Evolutionary conservation across 176 grass and related monocot genomes (phyloP), one percentile per base, ranked within the genome.

Genomic region (Miscanthus lutarioriparius): DNA sequence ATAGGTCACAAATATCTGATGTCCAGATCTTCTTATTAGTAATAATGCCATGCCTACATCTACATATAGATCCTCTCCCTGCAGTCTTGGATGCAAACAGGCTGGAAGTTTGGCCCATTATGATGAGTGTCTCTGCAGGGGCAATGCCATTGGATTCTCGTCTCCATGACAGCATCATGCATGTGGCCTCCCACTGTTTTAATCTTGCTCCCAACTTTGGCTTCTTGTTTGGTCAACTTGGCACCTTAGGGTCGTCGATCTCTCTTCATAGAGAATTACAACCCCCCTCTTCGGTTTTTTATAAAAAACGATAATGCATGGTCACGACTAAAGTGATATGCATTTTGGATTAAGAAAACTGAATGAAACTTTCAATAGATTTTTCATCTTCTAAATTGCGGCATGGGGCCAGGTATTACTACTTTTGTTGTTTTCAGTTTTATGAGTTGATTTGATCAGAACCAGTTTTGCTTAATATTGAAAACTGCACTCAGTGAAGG

Each of bases 141-240:
- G 15, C 83, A 83, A 48, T 56, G 87, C 44, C 90, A 89, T 89
- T 86, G 90, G 87, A 92, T 92, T 83, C 90, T 83, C 79, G 51
- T 67, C 22, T 28, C 48, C 36, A 10, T 90, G 36, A 67, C 61
- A 61, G 71, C 64, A 59, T 40, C 86, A 66, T 86, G 69, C 86
- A 83, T 89, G 65, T 79, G 87, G 67, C 35, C 56, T 89, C 33
- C 54, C 66, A 14, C 32, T 80, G 45, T 37, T 85, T 61, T 15
- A 36, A 70, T 67, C 76, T 74, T 79, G 59, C 67, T 37, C 48
- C 56, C 44, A 20, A 51, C 15, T 61, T 67, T 85, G 49, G 66
- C 51, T 22, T 67, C 75, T 70, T 28, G 33, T 80, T 82, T 82
- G 75, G 63, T 76, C 83, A 83, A 86, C 83, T 84, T 66, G 80